A percentile compares a stretch with the other conserved stretches of the same genome.
phyloP scores from a whole-genome alignment of 495 filamentous ascomycete species.

The Cryomyces minteri region DNA sequence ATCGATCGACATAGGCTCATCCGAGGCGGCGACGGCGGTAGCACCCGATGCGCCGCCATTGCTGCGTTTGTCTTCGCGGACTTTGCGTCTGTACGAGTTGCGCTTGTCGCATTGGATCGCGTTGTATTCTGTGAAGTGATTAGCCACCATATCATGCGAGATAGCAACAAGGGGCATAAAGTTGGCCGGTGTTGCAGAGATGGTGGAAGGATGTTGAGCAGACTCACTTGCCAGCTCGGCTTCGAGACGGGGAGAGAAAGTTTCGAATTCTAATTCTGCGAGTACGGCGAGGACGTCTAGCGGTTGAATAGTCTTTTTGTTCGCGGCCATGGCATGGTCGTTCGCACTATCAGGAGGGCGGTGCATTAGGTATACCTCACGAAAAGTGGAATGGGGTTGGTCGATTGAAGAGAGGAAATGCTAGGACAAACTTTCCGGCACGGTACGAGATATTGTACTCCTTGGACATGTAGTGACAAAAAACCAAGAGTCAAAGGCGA shows the following conservation, averaged over 20 bases:
- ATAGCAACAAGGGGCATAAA: slow-evolving; percentile 9
- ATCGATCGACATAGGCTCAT: neutral
- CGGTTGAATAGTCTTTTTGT: slow-evolving; percentile 75
- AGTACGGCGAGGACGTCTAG: slow-evolving; percentile 70
- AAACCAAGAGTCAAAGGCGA: too few relatives aligned
- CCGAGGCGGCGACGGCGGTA: neutral
- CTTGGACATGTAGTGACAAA: too few relatives aligned
- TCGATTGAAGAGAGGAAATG: too few relatives aligned
- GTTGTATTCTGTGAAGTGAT: slow-evolving; percentile 25
- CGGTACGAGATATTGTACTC: too few relatives aligned
- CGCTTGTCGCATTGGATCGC: slow-evolving; percentile 47
- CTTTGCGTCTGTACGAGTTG: slow-evolving; percentile 35
- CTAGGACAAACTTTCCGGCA: too few relatives aligned
- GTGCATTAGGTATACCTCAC: too few relatives aligned
- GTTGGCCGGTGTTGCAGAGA: neutral
- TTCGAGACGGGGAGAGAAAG: slow-evolving; percentile 45
- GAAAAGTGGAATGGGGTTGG: too few relatives aligned
- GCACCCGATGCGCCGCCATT: neutral
- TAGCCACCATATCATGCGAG: neutral
- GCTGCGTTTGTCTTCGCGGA: slow-evolving; percentile 25
- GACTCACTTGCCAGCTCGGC: slow-evolving; percentile 40
- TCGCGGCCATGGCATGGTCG: slow-evolving; percentile 41
- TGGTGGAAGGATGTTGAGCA: neutral
- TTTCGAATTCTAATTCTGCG: slow-evolving; percentile 64
- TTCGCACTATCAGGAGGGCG: slow-evolving; percentile 30